These are phyloP conservation scores for Nemania diffusa DNA, from an alignment of 2,329 filamentous ascomycete species.

Conservation along the genomic window DNA sequence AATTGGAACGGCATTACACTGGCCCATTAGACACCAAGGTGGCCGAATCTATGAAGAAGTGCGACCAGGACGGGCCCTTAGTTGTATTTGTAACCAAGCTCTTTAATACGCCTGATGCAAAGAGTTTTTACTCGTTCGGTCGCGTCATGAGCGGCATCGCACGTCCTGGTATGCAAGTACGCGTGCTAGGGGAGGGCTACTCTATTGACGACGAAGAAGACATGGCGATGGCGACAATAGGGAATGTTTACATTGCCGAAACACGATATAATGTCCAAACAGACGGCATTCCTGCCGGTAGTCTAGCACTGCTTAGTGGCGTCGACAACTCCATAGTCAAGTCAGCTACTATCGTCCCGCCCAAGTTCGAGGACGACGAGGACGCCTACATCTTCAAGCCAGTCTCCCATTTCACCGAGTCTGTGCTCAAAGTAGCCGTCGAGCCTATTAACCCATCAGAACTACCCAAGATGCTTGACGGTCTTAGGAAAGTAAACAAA, in stretches of 20 bases:
- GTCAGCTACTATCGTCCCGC: conserved; percentile 88
- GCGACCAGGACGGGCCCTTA: conserved; percentile 88
- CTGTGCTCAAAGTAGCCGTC: conserved; percentile 96
- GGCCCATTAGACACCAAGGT: conserved; percentile 86
- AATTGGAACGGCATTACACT: conserved; percentile 89
- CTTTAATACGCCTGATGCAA: conserved; percentile 90
- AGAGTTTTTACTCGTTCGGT: conserved; percentile 88
- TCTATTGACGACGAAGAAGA: conserved; percentile 98
- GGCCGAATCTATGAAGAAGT: conserved; percentile 81
- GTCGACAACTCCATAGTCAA: conserved; percentile 99
- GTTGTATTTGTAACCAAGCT: conserved; percentile 94
- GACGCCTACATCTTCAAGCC: conserved; percentile 96
- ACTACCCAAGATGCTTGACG: conserved; percentile 98
- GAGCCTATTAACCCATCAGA: conserved; percentile 99
- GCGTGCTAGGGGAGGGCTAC: conserved; percentile 94
- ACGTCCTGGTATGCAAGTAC: conserved; percentile 81
- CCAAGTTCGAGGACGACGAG: conserved; percentile 83
- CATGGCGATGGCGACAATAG: conserved; percentile 87
- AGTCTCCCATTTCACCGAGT: conserved; percentile 93
- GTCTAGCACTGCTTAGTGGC: conserved; percentile 89
- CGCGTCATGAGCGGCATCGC: conserved; percentile 93
- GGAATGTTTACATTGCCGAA: conserved; percentile 89
- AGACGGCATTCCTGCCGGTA: conserved; percentile 91
- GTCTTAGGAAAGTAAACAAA: conserved; percentile 95
- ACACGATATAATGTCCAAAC: conserved; percentile 93